These are phyloP conservation scores for Stephanodiscus minutulus DNA, from an alignment of 108 stramenopile species.

Conservation along the genomic window DNA sequence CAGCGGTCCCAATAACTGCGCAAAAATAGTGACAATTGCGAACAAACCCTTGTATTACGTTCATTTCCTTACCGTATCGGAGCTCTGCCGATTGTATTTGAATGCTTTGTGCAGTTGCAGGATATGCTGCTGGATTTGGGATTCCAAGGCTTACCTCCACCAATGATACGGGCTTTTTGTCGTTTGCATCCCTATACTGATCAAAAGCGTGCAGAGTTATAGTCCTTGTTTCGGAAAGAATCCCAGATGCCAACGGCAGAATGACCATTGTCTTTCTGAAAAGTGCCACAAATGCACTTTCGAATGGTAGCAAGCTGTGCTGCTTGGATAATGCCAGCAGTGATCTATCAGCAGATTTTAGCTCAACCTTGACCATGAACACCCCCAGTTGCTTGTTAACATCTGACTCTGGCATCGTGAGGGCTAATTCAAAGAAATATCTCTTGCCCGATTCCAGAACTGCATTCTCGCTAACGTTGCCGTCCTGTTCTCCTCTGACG, in stretches of 20 bases:
- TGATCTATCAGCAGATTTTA: conserved; percentile 44
- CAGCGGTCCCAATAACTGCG: conserved; percentile 53
- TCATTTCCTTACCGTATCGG: conserved; percentile 75
- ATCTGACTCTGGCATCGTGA: conserved; percentile 72
- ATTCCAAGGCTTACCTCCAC: conserved; percentile 44
- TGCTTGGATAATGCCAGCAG: conserved; percentile 70
- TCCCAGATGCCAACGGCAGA: conserved; percentile 63
- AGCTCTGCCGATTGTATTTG: conserved; percentile 59
- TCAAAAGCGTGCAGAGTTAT: conserved; percentile 68
- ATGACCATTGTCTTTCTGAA: conserved; percentile 59
- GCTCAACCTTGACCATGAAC: conserved; percentile 63
- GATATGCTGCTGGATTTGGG: conserved; percentile 55
- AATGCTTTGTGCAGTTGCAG: conserved; percentile 37
- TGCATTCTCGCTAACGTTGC: neutral
- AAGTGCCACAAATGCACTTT: conserved; percentile 60
- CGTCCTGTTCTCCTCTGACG: neutral
- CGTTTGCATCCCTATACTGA: conserved; percentile 61
- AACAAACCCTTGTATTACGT: conserved; percentile 57
- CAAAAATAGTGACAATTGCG: conserved; percentile 73
- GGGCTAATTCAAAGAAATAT: conserved; percentile 68
- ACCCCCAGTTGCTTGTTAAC: conserved; percentile 62
- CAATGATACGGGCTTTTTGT: conserved; percentile 28
- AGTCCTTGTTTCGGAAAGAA: conserved; percentile 65
- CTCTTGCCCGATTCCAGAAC: conserved; percentile 50
- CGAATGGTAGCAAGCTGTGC: conserved; percentile 69